A percentile compares a stretch with the other conserved stretches of the same genome.
Evolutionary conservation across 306 rosid genomes (phyloP).

Genomic region (Potentilla sterilis): DNA sequence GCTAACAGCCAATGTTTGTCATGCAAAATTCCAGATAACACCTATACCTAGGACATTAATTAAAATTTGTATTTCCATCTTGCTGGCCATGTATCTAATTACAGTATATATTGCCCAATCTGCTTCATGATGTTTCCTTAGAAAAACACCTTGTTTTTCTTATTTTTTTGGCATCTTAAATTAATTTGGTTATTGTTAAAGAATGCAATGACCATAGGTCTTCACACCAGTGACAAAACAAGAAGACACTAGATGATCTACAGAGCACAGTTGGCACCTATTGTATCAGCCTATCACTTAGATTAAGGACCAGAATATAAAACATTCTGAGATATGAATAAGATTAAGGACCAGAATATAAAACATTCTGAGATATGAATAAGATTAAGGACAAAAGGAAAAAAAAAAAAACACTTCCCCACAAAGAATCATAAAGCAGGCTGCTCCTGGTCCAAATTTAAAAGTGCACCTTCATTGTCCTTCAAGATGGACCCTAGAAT

Average conservation of each 20-base stretch:
- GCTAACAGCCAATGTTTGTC: background rate
- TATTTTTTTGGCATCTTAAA: background rate
- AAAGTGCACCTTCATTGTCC: slow-evolving; percentile 95
- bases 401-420: slow-evolving; percentile 46
- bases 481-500: slow-evolving; percentile 92
- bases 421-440: slow-evolving; percentile 98
- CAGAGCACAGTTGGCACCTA: background rate
- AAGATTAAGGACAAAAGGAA: background rate
- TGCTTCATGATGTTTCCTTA: background rate
- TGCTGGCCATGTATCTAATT: background rate
- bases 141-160: background rate
- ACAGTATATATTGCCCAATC: background rate
- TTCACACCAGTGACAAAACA: background rate
- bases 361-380: background rate
- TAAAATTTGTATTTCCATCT: background rate
- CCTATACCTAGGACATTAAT: background rate
- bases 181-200: background rate
- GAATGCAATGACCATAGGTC: background rate
- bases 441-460: slow-evolving; percentile 97
- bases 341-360: background rate
- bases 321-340: background rate
- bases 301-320: background rate
- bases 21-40: background rate
- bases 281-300: background rate
- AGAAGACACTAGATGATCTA: background rate